phyloP scores from a whole-genome alignment of 2,329 filamentous ascomycete genomes.

The Colletotrichum siamense region DNA sequence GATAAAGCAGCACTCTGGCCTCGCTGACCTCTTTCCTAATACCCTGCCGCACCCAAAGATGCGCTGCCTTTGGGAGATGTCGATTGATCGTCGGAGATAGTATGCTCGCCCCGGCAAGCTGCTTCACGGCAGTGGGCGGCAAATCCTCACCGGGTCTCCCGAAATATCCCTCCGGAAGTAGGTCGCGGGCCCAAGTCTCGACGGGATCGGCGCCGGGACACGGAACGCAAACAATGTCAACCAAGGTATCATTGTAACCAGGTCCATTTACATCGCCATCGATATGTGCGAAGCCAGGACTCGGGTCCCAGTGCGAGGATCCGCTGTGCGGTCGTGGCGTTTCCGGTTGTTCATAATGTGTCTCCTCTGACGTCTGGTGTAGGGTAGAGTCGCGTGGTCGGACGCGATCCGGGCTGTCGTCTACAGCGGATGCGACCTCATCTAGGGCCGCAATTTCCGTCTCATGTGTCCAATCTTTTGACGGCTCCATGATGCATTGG shows the following conservation, averaged over 20 bases:
- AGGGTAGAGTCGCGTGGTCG: background rate
- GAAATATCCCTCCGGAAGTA: slow-evolving; percentile 52
- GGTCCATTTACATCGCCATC: slow-evolving; percentile 47
- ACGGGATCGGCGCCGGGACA: slow-evolving; percentile 58
- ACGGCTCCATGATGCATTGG: background rate
- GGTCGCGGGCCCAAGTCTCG: slow-evolving; percentile 59
- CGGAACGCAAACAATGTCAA: slow-evolving; percentile 59
- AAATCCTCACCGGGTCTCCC: slow-evolving; percentile 33
- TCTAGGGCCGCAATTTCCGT: background rate
- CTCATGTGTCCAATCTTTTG: slow-evolving; percentile 3
- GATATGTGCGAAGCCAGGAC: slow-evolving; percentile 45
- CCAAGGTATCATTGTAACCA: slow-evolving; percentile 57
- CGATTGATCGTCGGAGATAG: slow-evolving; percentile 5
- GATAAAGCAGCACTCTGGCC: slow-evolving; percentile 58
- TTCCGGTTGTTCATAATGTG: background rate
- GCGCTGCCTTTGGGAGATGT: slow-evolving; percentile 33
- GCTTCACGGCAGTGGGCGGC: slow-evolving; percentile 28
- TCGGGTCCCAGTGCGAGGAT: slow-evolving; percentile 30
- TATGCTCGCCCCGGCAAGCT: slow-evolving; percentile 30
- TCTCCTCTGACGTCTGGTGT: background rate
- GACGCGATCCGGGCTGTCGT: background rate
- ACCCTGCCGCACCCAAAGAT: slow-evolving; percentile 60
- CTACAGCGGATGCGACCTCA: background rate
- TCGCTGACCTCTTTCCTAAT: slow-evolving; percentile 52
- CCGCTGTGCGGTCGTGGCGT: background rate